Evolutionary conservation across 2,329 filamentous ascomycete species (phyloP), one percentile per base, ranked within the genome.

Genomic region (Alternaria sp.): DNA sequence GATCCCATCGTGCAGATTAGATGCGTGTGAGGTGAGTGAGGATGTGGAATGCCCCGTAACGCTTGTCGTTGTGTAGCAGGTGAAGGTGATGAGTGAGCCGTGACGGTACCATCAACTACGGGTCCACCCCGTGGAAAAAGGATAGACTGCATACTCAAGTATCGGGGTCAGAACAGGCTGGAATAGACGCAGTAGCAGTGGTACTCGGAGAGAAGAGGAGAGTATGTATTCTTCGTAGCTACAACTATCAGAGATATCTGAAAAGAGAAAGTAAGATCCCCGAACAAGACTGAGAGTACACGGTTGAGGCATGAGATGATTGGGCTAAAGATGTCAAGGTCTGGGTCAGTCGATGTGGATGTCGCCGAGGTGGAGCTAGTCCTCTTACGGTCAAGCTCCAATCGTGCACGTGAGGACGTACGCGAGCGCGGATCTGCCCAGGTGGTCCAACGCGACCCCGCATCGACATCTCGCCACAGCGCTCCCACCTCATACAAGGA

Each of bases 261-360:
- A 36, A 36, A n/a, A n/a, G 7, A 4, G 2, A n/a, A 36, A 0
- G 2, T n/a, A n/a, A 3, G 0, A n/a, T n/a, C 5, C 0, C 4
- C n/a, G 32, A 36, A 2, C 15, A 6, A 15, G 30, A 36, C n/a
- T 0, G 32, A 4, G 32, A 9, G 32, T 36, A 36, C 7, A 36
- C 7, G 7, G 7, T 5, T 36, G 32, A 36, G 7, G 32, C 32
- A 36, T 36, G 7, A 4, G 32, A 36, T 36, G 13, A 36, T 36
- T 7, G 4, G 32, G 13, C n/a, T 36, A 4, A 36, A n/a, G 15
- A 36, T n/a, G 32, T 36, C 32, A 8, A 8, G 30, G 7, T 36
- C 32, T 8, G 4, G 30, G 7, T 5, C 32, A 36, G 32, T 36
- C 7, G 32, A 36, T 36, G n/a, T n/a, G n/a, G 13, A 36, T 36